Percentiles rank a stretch among this genome's conserved stretches.
phyloP scores from a whole-genome alignment of 768 basidiomycete genomes.

The Goffeauzyma gilvescens region DNA sequence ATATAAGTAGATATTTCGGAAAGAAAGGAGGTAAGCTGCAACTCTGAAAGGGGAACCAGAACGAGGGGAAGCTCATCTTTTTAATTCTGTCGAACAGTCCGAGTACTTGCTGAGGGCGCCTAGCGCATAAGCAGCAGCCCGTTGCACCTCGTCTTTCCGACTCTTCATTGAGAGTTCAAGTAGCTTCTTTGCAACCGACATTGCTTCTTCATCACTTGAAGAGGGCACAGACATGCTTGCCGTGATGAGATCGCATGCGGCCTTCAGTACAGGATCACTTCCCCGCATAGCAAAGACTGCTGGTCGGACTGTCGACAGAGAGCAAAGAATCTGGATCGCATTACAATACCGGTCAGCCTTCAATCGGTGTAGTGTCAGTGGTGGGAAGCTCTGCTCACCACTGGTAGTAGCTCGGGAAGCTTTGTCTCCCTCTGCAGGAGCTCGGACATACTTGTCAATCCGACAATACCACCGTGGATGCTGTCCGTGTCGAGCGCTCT shows the following conservation, averaged over 20 bases:
- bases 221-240: slow-evolving; percentile 44
- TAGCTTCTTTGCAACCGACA: slow-evolving; percentile 34
- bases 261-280: slow-evolving; percentile 51
- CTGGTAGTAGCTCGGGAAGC: no score
- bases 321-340: slow-evolving; percentile 44
- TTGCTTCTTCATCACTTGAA: slow-evolving; percentile 20
- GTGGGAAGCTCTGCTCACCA: no score
- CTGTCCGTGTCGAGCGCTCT: slow-evolving; percentile 50
- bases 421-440: no score
- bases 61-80: slow-evolving; percentile 46
- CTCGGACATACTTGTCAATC: no score
- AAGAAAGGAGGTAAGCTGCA: background rate
- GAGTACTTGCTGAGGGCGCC: slow-evolving; percentile 48
- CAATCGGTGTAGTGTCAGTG: no score
- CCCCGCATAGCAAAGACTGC: slow-evolving; percentile 45
- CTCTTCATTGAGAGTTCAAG: slow-evolving; percentile 57
- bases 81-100: slow-evolving; percentile 46
- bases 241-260: slow-evolving; percentile 54
- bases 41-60: background rate
- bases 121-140: slow-evolving; percentile 55
- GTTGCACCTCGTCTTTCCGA: slow-evolving; percentile 46
- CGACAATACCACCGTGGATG: slow-evolving; percentile 64
- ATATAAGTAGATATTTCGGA: slow-evolving; percentile 1
- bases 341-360: background rate
- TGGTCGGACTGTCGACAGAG: slow-evolving; percentile 43